phyloP scores from a whole-genome alignment of 768 basidiomycete genomes.

The Boletellus ananas region DNA sequence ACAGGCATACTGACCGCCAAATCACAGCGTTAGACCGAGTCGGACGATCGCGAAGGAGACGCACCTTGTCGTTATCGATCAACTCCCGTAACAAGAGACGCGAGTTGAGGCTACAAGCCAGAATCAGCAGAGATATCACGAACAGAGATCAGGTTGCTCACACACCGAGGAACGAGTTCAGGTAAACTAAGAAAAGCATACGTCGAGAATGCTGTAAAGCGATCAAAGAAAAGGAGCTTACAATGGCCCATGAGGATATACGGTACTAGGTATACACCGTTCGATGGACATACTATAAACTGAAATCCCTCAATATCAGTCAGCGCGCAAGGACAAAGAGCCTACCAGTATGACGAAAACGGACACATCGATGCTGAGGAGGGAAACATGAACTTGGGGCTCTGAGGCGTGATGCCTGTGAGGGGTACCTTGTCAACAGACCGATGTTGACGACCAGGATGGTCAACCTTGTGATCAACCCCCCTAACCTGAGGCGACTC shows the following conservation, averaged over 20 bases:
- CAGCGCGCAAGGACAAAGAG: background rate
- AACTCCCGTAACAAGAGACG: slow-evolving; percentile 28
- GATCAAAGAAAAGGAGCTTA: slow-evolving; percentile 9
- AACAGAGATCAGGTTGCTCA: slow-evolving; percentile 9
- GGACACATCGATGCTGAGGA: slow-evolving; percentile 28
- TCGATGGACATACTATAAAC: slow-evolving; percentile 35
- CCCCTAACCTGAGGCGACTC: slow-evolving; percentile 23
- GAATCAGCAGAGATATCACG: background rate
- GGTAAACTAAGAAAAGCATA: slow-evolving; percentile 24
- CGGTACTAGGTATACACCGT: slow-evolving; percentile 35
- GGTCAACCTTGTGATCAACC: slow-evolving; percentile 32
- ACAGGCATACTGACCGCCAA: slow-evolving; percentile 17
- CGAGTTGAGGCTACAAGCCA: slow-evolving; percentile 23
- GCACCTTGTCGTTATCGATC: slow-evolving; percentile 25
- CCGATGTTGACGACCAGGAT: slow-evolving; percentile 35
- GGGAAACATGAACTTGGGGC: background rate
- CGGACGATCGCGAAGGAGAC: background rate
- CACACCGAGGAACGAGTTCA: slow-evolving; percentile 38
- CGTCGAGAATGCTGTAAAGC: background rate
- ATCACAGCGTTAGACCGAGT: background rate
- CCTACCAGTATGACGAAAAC: slow-evolving; percentile 26
- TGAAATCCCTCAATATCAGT: slow-evolving; percentile 8
- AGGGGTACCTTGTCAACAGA: slow-evolving; percentile 32
- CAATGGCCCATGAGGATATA: slow-evolving; percentile 39
- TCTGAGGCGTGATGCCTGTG: background rate